Percentiles rank a stretch among this genome's conserved stretches.
Conservation (phyloP, 352 stramenopile genomes). For the Globisporangium recalcitrans region DNA sequence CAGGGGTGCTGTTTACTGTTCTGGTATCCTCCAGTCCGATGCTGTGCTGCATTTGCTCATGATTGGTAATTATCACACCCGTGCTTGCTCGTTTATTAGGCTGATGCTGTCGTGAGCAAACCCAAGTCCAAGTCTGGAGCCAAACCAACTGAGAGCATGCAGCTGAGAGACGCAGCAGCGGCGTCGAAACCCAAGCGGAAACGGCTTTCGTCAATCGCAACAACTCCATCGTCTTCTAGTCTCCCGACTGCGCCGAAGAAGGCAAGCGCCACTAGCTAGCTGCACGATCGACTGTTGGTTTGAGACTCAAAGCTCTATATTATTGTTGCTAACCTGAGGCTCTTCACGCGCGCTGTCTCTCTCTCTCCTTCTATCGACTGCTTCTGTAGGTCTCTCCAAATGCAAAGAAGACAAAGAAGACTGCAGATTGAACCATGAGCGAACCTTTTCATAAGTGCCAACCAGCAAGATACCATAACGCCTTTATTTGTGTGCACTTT, state of each 20-base stretch:
- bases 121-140: constrained; percentile 6
- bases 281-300: not conserved
- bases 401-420: constrained; percentile 18
- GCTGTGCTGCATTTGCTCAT: no score
- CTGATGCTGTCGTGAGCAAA: not conserved
- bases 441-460: not conserved
- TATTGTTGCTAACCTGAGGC: not conserved
- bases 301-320: no score
- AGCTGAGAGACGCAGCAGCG: not conserved
- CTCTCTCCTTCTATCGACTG: not conserved
- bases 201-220: not conserved
- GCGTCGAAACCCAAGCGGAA: constrained; percentile 13
- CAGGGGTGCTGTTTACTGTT: not conserved
- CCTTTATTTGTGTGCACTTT: not conserved
- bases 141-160: not conserved
- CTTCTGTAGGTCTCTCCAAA: constrained; percentile 6
- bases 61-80: not conserved
- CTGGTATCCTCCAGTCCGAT: not conserved
- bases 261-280: not conserved
- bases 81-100: not conserved
- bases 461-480: not conserved
- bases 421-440: not conserved
- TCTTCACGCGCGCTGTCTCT: not conserved
- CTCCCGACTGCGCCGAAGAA: constrained; percentile 8
- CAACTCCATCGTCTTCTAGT: not conserved